phyloP scores from a whole-genome alignment of 306 rosid genomes.

The Vigna hirtella region DNA sequence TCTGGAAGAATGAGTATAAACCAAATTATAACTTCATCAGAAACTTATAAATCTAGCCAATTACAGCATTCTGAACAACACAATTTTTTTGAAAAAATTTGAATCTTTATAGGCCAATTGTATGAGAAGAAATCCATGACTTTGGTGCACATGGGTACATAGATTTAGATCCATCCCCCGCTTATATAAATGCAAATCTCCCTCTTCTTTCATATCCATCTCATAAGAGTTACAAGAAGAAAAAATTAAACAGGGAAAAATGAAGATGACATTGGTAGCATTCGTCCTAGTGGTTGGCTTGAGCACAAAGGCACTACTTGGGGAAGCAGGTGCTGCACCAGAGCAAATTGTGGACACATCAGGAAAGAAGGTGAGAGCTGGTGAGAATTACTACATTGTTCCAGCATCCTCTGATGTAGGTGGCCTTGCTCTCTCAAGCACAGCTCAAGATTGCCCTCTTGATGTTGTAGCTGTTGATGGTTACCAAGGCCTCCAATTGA shows the following conservation, averaged over 20 bases:
- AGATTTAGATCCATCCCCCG: background rate
- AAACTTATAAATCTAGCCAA: no score
- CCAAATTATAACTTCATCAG: background rate
- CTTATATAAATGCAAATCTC: background rate
- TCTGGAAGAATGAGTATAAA: background rate
- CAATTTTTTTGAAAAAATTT: no score
- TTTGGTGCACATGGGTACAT: background rate
- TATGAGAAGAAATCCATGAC: conserved; percentile 22
- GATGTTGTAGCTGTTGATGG: conserved; percentile 12
- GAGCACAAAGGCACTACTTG: conserved; percentile 12
- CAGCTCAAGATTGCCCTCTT: conserved; percentile 1
- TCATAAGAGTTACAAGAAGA: background rate
- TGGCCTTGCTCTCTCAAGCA: background rate
- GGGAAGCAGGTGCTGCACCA: conserved; percentile 25
- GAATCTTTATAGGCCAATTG: conserved; percentile 4
- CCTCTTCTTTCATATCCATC: background rate
- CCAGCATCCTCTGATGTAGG: background rate
- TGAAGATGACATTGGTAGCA: conserved; percentile 12
- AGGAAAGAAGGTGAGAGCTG: conserved; percentile 17
- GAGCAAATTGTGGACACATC: conserved; percentile 45
- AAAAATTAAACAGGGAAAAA: background rate
- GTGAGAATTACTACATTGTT: conserved; percentile 35
- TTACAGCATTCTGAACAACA: no score
- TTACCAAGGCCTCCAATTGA: background rate
- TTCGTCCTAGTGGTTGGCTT: conserved; percentile 15